Percentiles rank a stretch among this genome's conserved stretches.
These are phyloP conservation scores for Hibiscus mutabilis DNA, from an alignment of 345 rosid species.

Conservation along the genomic window DNA sequence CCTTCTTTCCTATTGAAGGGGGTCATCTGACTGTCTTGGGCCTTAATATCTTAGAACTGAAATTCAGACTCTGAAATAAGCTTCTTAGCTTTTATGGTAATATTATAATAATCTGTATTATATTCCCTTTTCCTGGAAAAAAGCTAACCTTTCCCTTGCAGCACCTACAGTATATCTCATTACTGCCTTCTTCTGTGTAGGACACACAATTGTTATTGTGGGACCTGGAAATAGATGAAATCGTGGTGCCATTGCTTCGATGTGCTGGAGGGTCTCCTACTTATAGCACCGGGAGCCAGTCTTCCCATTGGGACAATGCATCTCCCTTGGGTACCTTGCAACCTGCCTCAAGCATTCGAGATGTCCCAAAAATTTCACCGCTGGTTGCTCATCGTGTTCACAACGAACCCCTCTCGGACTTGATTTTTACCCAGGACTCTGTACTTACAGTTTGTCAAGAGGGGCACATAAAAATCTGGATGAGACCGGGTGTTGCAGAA, in stretches of 20 bases:
- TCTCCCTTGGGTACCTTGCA: conserved; percentile 75
- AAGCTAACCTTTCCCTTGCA: not conserved
- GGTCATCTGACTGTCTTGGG: not conserved
- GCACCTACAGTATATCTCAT: not conserved
- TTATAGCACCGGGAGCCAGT: conserved; percentile 92
- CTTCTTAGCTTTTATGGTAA: not conserved
- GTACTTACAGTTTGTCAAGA: conserved; percentile 85
- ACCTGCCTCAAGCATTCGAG: conserved; percentile 86
- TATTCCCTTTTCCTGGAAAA: not conserved
- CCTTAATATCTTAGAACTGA: conserved; percentile 6
- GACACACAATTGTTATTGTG: conserved; percentile 93
- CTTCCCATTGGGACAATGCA: conserved; percentile 92
- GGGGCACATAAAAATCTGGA: conserved; percentile 95
- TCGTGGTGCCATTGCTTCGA: conserved; percentile 89
- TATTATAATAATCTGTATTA: not conserved
- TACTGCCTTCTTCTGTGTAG: conserved; percentile 33
- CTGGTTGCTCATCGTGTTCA: conserved; percentile 85
- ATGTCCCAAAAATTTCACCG: conserved; percentile 90
- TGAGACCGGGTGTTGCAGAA: conserved; percentile 64
- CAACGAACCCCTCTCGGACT: conserved; percentile 88
- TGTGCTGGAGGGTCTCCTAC: conserved; percentile 95
- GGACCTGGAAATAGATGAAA: conserved; percentile 98
- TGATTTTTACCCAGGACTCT: conserved; percentile 83
- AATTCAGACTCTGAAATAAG: not conserved
- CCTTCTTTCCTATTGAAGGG: not conserved